phyloP scores from a whole-genome alignment of 2,329 filamentous ascomycete genomes.

The Sporothrix pseudoabietina region DNA sequence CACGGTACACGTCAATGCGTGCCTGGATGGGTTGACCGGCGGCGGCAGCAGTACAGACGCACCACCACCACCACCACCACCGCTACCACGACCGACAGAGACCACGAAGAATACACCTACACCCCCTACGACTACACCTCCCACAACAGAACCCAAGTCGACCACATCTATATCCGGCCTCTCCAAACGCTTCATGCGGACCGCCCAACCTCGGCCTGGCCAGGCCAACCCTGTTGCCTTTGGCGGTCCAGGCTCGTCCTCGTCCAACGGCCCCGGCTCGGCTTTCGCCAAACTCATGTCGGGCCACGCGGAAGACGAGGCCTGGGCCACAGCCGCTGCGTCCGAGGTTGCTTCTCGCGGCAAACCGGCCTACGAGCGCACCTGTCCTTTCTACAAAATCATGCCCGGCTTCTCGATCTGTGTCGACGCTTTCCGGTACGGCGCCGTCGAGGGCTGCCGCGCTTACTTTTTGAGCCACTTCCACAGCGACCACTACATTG shows the following conservation, averaged over 20 bases:
- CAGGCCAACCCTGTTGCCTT: constrained; percentile 77
- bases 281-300: constrained; percentile 95
- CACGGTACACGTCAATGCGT: constrained; percentile 86
- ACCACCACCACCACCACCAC: background rate
- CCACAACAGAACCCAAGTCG: background rate
- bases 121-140: background rate
- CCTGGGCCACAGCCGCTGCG: constrained; percentile 85
- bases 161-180: constrained; percentile 38
- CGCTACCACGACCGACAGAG: background rate
- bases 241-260: constrained; percentile 39
- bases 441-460: constrained; percentile 85
- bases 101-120: background rate
- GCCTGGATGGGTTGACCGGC: constrained; percentile 66
- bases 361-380: constrained; percentile 83
- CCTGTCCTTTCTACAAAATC: constrained; percentile 98
- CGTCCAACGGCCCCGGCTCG: constrained; percentile 52
- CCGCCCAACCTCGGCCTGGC: constrained; percentile 72
- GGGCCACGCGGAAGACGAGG: constrained; percentile 82
- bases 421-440: constrained; percentile 95
- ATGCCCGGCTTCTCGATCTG: constrained; percentile 90
- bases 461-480: constrained; percentile 98
- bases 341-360: constrained; percentile 76
- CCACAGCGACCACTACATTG: constrained; percentile 96
- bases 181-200: constrained; percentile 65
- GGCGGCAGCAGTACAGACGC: background rate